These are phyloP conservation scores for Fusarium albidum DNA, from an alignment of 2,329 filamentous ascomycete species.

Conservation along the genomic window DNA sequence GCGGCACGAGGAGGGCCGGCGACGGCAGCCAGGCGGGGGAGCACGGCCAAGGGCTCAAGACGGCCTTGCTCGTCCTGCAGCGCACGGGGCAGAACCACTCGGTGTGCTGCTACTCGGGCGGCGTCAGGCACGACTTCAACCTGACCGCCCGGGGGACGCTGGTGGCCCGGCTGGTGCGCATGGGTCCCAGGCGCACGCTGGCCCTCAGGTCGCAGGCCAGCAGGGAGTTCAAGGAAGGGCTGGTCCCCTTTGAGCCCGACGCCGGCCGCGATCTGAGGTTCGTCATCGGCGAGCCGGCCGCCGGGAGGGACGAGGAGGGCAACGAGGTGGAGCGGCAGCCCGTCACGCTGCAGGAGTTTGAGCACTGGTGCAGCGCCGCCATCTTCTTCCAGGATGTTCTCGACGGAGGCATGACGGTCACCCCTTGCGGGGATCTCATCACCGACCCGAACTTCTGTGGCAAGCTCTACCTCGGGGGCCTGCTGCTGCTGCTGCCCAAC, in stretches of 20 bases:
- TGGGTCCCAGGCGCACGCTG: not conserved
- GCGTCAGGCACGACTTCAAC: conserved; percentile 43
- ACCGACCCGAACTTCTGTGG: not conserved
- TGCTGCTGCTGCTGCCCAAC: conserved; percentile 13
- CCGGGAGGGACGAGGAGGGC: not conserved
- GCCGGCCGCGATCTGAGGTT: conserved; percentile 12
- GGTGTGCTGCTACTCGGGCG: conserved; percentile 37
- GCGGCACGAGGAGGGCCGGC: conserved; percentile 37
- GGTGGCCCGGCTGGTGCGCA: conserved; percentile 19
- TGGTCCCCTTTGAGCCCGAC: conserved; percentile 2
- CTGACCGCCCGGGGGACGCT: conserved; percentile 38
- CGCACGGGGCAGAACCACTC: conserved; percentile 38
- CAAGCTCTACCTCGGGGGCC: conserved; percentile 17
- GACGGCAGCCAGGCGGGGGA: conserved; percentile 35
- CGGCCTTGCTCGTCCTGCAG: conserved; percentile 43
- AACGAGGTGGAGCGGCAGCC: not conserved
- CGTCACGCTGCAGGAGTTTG: conserved; percentile 13
- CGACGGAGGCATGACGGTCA: not conserved
- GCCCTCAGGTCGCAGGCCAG: not conserved
- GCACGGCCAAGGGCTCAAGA: conserved; percentile 44
- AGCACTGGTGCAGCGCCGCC: conserved; percentile 10
- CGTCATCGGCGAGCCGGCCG: conserved; percentile 1
- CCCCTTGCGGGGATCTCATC: conserved; percentile 10
- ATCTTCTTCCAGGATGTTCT: conserved; percentile 14
- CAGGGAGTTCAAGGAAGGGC: too few relatives aligned